Conservation (phyloP, 2,329 filamentous ascomycete genomes). For the Metarhizium album region DNA sequence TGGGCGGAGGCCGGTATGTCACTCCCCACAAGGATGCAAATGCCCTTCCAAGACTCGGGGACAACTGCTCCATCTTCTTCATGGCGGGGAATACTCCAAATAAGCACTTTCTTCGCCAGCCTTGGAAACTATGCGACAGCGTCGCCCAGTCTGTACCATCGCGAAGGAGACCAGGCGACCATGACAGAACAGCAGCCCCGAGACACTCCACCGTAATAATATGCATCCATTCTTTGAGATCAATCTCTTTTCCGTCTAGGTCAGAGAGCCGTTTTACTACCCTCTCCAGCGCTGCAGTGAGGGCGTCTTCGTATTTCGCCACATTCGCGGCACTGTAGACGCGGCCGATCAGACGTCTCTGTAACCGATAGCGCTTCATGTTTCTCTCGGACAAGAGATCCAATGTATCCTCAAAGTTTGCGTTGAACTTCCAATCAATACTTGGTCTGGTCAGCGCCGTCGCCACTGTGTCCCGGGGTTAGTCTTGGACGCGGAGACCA, state of each 20-base stretch:
- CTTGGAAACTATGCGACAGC: conserved; percentile 35
- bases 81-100: conserved; percentile 38
- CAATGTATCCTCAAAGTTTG: conserved; percentile 31
- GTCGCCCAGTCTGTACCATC: conserved; percentile 34
- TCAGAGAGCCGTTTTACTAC: conserved; percentile 24
- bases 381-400: conserved; percentile 41
- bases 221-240: conserved; percentile 46
- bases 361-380: conserved; percentile 34
- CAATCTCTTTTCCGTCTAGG: conserved; percentile 29
- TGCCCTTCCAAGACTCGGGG: conserved; percentile 22
- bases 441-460: conserved; percentile 7
- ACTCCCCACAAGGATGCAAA: conserved; percentile 35
- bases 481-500: background rate
- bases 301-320: conserved; percentile 26
- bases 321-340: conserved; percentile 34
- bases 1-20: conserved; percentile 30
- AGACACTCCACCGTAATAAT: conserved; percentile 43
- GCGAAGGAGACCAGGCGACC: conserved; percentile 38
- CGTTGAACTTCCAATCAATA: conserved; percentile 26
- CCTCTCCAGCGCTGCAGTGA: conserved; percentile 29
- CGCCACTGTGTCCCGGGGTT: conserved; percentile 26
- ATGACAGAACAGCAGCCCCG: conserved; percentile 37
- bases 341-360: conserved; percentile 38
- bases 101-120: conserved; percentile 42
- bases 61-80: conserved; percentile 28